Conservation (phyloP, 1,284 basidiomycete species). For the Fomitopsis betulina region DNA sequence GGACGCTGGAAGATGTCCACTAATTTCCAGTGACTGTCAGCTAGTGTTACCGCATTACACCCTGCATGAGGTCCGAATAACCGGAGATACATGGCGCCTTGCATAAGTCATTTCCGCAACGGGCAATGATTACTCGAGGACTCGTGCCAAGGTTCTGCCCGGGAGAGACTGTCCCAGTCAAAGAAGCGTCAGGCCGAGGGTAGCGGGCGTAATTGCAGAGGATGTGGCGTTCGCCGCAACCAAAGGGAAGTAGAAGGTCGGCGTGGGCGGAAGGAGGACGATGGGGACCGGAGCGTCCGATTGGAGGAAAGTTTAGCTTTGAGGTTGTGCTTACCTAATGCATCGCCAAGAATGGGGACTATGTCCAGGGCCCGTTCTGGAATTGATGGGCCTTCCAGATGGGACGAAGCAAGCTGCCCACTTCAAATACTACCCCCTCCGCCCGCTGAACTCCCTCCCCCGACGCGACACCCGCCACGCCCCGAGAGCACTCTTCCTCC, state of each 20-base stretch:
- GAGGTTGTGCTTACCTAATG: constrained; percentile 4
- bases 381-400: constrained; percentile 3
- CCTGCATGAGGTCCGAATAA: neutral
- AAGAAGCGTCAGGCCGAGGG: neutral
- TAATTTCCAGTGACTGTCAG: neutral
- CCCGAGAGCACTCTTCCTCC: neutral
- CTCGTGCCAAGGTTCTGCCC: neutral
- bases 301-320: constrained; percentile 3
- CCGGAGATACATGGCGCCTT: neutral
- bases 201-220: too few species aligned
- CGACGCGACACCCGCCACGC: neutral
- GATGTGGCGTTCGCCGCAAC: too few species aligned
- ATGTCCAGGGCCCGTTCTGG: constrained; percentile 2
- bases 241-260: too few species aligned
- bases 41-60: neutral
- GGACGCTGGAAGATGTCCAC: neutral
- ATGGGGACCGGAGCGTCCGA: neutral
- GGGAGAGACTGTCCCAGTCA: neutral
- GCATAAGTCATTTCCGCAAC: neutral
- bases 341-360: neutral
- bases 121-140: neutral
- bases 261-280: neutral
- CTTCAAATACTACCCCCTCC: constrained; percentile 4
- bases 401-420: neutral
- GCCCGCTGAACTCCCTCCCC: neutral